Evolutionary conservation across 2,329 filamentous ascomycete genomes (phyloP), one percentile per base, ranked within the genome.

Genomic region (Whalleya microplaca): DNA sequence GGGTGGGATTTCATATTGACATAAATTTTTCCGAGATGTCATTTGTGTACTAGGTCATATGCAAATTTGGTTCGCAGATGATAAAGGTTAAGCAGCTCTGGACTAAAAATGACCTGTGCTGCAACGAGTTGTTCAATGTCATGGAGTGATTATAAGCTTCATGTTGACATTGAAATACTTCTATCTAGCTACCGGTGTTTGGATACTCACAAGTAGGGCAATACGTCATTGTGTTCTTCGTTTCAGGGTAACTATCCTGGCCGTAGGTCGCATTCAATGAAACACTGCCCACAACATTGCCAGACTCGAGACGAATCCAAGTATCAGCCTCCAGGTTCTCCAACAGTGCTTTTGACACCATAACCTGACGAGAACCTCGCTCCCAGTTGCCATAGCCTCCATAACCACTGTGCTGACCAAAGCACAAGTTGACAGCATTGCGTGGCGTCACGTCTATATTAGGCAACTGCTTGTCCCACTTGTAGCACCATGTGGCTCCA

Each of bases 341-440:
- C 16, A 84, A 65, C 20, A 70, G 70, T 1, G 73, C 67, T 41
- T 81, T 73, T 1, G 77, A 72, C 1, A 88, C 62, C 2, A 77
- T 63, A 12, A 89, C 72, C 62, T 87, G 82, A 1, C 85, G 76
- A 3, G 80, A 78, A 1, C 87, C 88, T 0, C 87, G 80, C 9
- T 81, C 80, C 83, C 83, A 89, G 45, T 77, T 76, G 0, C 86
- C 85, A 63, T 91, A 91, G 0, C 88, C 88, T 0, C 87, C 88
- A 53, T 90, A 90, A 0, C 88, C 88, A 0, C 84, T 81, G 62
- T 88, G 87, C 61, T 88, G 83, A 4, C 85, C 85, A 65, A 87
- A 89, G 63, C 80, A 83, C 9, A 83, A 63, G 44, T 64, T 70
- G 9, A 73, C 45, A 12, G 72, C 77, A 71, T 73, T 80, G 70